Percentiles rank a stretch among this genome's conserved stretches.
These are phyloP conservation scores for Flaveria trinervia DNA, from an alignment of 129 eudicot species.

Conservation along the genomic window DNA sequence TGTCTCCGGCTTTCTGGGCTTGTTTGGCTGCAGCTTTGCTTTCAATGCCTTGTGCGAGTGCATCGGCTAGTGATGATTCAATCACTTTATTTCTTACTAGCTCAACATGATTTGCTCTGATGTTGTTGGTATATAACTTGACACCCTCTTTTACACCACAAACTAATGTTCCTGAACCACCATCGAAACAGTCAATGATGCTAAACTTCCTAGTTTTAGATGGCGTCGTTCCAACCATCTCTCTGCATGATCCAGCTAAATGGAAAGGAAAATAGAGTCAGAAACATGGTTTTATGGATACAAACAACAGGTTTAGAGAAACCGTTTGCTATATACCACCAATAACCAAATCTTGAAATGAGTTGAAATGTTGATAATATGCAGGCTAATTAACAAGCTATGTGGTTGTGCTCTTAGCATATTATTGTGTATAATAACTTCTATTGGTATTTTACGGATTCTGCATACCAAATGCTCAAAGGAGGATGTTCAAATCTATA, in stretches of 20 bases:
- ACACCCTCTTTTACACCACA: conserved; percentile 78
- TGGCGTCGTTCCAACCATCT: conserved; percentile 59
- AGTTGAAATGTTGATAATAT: no score
- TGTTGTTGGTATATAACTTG: conserved; percentile 63
- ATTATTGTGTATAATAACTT: neutral
- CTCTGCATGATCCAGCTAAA: conserved; percentile 72
- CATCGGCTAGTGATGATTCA: conserved; percentile 59
- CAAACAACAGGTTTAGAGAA: neutral
- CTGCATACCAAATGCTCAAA: neutral
- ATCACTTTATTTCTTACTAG: conserved; percentile 52
- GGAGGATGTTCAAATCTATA: neutral
- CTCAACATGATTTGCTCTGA: conserved; percentile 67
- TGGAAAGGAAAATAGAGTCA: conserved; percentile 7
- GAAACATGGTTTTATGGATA: neutral
- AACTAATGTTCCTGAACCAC: conserved; percentile 69
- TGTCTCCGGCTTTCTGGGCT: conserved; percentile 70
- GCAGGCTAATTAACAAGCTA: neutral
- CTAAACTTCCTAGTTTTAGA: conserved; percentile 61
- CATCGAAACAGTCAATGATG: conserved; percentile 68
- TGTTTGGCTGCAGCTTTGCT: conserved; percentile 61
- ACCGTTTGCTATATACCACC: neutral
- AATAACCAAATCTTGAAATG: neutral
- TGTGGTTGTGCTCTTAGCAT: neutral
- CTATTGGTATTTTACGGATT: neutral
- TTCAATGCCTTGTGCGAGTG: conserved; percentile 61